A percentile compares a stretch with the other conserved stretches of the same genome.
Evolutionary conservation across 2,329 filamentous ascomycete genomes (phyloP).

Genomic region (Plectosphaerella plurivora): DNA sequence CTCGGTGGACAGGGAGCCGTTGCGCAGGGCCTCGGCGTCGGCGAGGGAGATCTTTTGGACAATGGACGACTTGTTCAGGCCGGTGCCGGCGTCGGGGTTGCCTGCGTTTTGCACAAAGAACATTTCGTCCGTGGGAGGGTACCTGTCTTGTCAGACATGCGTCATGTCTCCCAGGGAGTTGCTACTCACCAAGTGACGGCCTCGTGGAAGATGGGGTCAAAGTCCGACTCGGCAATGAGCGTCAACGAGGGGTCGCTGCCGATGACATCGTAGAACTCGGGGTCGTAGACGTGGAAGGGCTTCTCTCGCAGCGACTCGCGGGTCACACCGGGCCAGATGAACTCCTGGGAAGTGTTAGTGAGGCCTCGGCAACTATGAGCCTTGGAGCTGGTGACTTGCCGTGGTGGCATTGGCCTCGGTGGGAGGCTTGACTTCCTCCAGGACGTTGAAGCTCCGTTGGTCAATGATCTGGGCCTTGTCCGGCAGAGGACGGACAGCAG

Average conservation of each 20-base stretch:
- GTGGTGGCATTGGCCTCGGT: conserved; percentile 28
- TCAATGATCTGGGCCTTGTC: conserved; percentile 33
- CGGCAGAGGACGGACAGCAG: conserved; percentile 1
- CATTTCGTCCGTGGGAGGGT: conserved; percentile 41
- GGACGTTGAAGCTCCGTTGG: conserved; percentile 37
- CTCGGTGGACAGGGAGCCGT: conserved; percentile 28
- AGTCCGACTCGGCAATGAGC: conserved; percentile 37
- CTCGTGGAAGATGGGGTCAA: conserved; percentile 49
- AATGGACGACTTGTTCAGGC: conserved; percentile 44
- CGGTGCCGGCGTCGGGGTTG: conserved; percentile 38
- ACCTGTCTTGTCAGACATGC: conserved; percentile 9
- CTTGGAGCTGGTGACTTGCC: conserved; percentile 17
- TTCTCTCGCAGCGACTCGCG: conserved; percentile 29
- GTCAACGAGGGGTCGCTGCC: conserved; percentile 44
- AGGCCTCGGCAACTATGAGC: neutral
- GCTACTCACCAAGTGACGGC: conserved; percentile 42
- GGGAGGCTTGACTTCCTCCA: conserved; percentile 31
- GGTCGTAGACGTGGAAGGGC: conserved; percentile 42
- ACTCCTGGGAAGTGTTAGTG: conserved; percentile 19
- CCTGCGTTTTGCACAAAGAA: conserved; percentile 53
- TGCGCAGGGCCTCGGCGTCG: conserved; percentile 34
- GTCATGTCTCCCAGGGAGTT: no score
- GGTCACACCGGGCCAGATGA: conserved; percentile 38
- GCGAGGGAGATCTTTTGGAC: conserved; percentile 44
- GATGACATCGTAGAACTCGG: conserved; percentile 45